These are phyloP conservation scores for Tylopilus sp. DNA, from an alignment of 1,284 basidiomycete genomes.

Conservation along the genomic window DNA sequence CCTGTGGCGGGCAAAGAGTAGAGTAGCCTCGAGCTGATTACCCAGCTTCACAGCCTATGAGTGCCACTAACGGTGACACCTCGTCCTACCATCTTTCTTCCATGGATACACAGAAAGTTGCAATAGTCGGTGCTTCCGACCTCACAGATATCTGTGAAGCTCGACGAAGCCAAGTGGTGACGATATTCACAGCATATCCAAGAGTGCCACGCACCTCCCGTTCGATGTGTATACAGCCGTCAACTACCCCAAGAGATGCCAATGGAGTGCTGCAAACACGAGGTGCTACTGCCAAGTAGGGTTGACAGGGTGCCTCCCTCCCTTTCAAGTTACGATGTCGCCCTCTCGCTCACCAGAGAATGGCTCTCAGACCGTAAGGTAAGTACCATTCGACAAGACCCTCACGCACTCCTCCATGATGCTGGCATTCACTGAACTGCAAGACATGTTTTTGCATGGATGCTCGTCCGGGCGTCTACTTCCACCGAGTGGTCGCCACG, in stretches of 20 bases:
- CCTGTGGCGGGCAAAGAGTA: no score
- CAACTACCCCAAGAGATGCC: neutral
- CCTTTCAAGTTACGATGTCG: neutral
- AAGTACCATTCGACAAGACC: neutral
- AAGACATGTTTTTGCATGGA: neutral
- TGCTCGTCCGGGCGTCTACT: neutral
- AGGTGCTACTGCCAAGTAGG: neutral
- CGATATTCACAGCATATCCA: neutral
- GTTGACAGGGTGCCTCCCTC: neutral
- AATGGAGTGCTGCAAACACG: neutral
- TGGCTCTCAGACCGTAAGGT: neutral
- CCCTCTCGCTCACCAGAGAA: neutral
- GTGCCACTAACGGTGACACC: neutral
- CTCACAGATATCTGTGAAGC: neutral
- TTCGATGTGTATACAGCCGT: neutral
- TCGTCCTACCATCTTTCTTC: no score
- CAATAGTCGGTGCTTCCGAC: neutral
- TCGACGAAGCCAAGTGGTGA: neutral
- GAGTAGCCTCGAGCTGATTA: no score
- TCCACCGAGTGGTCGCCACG: neutral
- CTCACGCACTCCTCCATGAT: neutral
- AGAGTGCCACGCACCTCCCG: conserved; percentile 6
- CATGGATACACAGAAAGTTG: neutral
- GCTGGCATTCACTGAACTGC: neutral
- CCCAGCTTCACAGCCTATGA: no score